A percentile compares a stretch with the other conserved stretches of the same genome.
Evolutionary conservation across 345 rosid genomes (phyloP).

Genomic region (Pistacia atlantica): DNA sequence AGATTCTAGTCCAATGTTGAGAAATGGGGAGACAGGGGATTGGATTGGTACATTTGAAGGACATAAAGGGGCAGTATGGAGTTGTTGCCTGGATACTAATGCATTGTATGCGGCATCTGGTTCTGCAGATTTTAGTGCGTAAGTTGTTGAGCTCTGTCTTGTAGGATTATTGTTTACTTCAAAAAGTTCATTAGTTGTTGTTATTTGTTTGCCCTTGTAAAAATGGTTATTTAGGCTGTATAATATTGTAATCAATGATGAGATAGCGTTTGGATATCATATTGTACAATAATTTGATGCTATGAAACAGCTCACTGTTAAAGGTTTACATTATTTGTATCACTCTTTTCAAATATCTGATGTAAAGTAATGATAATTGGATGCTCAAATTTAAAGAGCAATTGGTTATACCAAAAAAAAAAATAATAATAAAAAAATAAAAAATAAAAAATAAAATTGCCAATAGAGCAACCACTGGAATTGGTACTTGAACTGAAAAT

Average conservation of each 20-base stretch:
- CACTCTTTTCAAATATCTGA: too few relatives aligned
- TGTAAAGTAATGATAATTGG: too few relatives aligned
- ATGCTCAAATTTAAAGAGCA: too few relatives aligned
- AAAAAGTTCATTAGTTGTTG: not conserved
- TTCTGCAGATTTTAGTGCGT: constrained; percentile 99
- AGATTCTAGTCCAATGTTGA: constrained; percentile 97
- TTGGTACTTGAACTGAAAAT: not conserved
- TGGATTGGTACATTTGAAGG: constrained; percentile 99
- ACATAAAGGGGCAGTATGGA: constrained; percentile 99
- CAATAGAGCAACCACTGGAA: too few relatives aligned
- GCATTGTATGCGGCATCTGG: constrained; percentile 94
- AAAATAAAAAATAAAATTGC: too few relatives aligned
- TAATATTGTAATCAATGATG: not conserved
- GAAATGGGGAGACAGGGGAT: constrained; percentile 99
- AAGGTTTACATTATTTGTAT: too few relatives aligned
- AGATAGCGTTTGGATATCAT: not conserved
- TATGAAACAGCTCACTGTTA: not conserved
- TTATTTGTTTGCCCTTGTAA: not conserved
- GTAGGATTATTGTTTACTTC: not conserved
- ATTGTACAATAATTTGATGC: not conserved
- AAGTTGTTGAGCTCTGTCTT: constrained; percentile 28
- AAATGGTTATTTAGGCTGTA: not conserved
- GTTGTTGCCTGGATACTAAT: constrained; percentile 83
- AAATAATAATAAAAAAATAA: too few relatives aligned
- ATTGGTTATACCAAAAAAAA: too few relatives aligned